Conservation (phyloP, 1,284 basidiomycete species). For the Veloporphyrellus conicus region DNA sequence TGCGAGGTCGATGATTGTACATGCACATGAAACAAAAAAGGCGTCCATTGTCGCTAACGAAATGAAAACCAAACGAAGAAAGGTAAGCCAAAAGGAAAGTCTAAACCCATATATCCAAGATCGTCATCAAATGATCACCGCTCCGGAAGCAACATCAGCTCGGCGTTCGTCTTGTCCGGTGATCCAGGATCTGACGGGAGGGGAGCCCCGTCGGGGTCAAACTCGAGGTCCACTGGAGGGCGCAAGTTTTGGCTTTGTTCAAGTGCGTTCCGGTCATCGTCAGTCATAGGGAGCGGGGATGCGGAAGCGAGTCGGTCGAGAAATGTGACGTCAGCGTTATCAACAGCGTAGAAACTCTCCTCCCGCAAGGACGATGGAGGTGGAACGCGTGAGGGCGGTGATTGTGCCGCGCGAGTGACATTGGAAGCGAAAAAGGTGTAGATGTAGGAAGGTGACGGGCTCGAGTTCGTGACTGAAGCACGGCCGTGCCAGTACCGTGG, state of each 20-base stretch:
- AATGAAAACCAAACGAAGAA: constrained; percentile 5
- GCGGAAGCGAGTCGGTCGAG: constrained; percentile 33
- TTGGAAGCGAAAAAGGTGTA: constrained; percentile 15
- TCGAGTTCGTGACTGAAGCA: constrained; percentile 17
- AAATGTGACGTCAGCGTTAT: constrained; percentile 18
- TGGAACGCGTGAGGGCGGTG: not conserved
- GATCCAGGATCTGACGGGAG: constrained; percentile 30
- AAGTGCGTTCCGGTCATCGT: constrained; percentile 25
- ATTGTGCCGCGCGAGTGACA: not conserved
- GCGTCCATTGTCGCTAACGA: constrained; percentile 25
- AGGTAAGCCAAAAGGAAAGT: not conserved
- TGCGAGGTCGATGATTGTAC: constrained; percentile 15
- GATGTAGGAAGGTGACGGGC: not conserved
- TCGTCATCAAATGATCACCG: constrained; percentile 17
- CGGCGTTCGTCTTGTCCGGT: constrained; percentile 29
- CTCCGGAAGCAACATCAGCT: constrained; percentile 30
- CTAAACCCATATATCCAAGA: constrained; percentile 1
- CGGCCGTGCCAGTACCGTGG: constrained; percentile 42
- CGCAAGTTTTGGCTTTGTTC: constrained; percentile 22
- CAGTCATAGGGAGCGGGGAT: constrained; percentile 34
- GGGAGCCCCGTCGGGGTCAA: constrained; percentile 31
- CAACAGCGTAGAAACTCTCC: not conserved
- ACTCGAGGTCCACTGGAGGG: constrained; percentile 16
- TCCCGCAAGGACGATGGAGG: not conserved
- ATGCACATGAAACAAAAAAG: constrained; percentile 13